Evolutionary conservation across 2,329 filamentous ascomycete genomes (phyloP).

Genomic region (Ramichloridium luteum): DNA sequence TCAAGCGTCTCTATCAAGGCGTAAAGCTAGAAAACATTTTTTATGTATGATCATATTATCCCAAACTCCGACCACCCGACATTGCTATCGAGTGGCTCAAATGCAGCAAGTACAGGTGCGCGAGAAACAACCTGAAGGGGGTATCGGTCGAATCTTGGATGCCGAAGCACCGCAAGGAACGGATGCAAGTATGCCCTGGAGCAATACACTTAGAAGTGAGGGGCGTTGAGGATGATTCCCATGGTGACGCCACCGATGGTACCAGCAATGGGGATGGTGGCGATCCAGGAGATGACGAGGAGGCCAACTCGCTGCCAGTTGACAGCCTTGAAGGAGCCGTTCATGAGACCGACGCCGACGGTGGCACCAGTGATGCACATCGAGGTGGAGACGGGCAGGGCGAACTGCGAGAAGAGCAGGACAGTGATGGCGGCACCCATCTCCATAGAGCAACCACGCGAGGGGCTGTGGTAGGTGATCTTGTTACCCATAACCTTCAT

Average conservation of each 20-base stretch:
- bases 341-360: slow-evolving; percentile 51
- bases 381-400: slow-evolving; percentile 52
- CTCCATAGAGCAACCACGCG: slow-evolving; percentile 49
- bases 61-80: too few relatives aligned
- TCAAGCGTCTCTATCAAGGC: too few relatives aligned
- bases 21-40: too few relatives aligned
- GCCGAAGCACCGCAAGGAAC: too few relatives aligned
- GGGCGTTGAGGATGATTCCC: slow-evolving; percentile 51
- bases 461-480: slow-evolving; percentile 47
- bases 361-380: slow-evolving; percentile 53
- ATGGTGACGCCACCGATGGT: slow-evolving; percentile 48
- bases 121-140: too few relatives aligned
- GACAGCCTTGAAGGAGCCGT: slow-evolving; percentile 45
- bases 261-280: slow-evolving; percentile 46
- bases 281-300: slow-evolving; percentile 49
- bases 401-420: slow-evolving; percentile 50
- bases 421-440: slow-evolving; percentile 50
- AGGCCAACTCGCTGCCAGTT: slow-evolving; percentile 52
- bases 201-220: slow-evolving; percentile 33
- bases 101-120: too few relatives aligned
- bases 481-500: slow-evolving; percentile 50
- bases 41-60: too few relatives aligned
- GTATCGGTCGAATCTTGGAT: too few relatives aligned
- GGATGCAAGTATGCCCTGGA: too few relatives aligned
- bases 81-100: too few relatives aligned